phyloP scores from a whole-genome alignment of 1,284 basidiomycete species.

The Cutaneotrichosporon sp. region DNA sequence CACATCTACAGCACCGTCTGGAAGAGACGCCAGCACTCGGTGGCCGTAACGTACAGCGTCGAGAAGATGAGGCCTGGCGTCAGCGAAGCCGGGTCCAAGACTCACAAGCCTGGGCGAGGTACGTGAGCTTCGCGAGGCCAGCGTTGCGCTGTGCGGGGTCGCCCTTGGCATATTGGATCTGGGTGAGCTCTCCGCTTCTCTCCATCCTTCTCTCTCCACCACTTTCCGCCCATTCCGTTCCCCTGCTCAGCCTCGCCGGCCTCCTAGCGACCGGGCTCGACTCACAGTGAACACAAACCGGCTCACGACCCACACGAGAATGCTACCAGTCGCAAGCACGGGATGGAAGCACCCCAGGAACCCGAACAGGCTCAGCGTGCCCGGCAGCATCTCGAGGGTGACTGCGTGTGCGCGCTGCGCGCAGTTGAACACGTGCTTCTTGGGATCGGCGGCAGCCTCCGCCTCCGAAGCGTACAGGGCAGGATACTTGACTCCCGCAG shows the following conservation, averaged over 20 bases:
- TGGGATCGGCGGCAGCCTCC: slow-evolving; percentile 42
- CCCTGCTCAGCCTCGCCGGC: too few species aligned
- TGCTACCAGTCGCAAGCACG: slow-evolving; percentile 28
- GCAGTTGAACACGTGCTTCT: slow-evolving; percentile 49
- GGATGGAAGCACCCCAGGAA: slow-evolving; percentile 45
- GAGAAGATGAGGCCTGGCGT: slow-evolving; percentile 15
- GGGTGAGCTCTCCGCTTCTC: not conserved
- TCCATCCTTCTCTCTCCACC: too few species aligned
- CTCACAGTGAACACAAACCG: slow-evolving; percentile 41
- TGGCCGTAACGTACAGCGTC: not conserved
- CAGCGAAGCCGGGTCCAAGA: too few species aligned
- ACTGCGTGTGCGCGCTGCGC: slow-evolving; percentile 45
- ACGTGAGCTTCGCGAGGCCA: slow-evolving; percentile 24
- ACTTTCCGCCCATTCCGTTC: too few species aligned
- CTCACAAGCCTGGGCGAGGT: slow-evolving; percentile 29
- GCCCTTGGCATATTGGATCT: slow-evolving; percentile 31
- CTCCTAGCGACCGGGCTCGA: too few species aligned
- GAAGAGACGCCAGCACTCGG: not conserved
- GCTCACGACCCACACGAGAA: slow-evolving; percentile 33
- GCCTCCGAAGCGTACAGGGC: slow-evolving; percentile 42
- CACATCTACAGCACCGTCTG: too few species aligned
- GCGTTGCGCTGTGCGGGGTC: slow-evolving; percentile 19
- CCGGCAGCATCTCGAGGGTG: slow-evolving; percentile 43
- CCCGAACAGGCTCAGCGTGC: slow-evolving; percentile 30
- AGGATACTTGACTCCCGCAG: slow-evolving; percentile 42